Evolutionary conservation across 2,329 filamentous ascomycete species (phyloP), one percentile per base, ranked within the genome.

Genomic region (Fusarium armeniacum): DNA sequence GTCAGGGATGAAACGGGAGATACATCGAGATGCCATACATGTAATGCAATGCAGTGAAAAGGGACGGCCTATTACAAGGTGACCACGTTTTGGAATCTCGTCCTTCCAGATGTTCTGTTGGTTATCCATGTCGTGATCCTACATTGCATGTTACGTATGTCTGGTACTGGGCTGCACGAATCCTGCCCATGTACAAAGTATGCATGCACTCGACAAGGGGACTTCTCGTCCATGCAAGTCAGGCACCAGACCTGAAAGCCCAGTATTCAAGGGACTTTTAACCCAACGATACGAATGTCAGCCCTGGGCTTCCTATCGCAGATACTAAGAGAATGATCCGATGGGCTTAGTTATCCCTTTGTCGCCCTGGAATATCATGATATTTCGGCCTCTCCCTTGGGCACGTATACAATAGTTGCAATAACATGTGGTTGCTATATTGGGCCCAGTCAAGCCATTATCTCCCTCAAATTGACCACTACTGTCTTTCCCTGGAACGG

Each of bases 191-290:
- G 33, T 36, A n/a, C 28, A 9, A 15, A 20, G n/a, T 18, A 46
- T 62, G 67, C 67, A 70, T 59, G 50, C 57, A 58, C 45, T 69
- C 55, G 56, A 54, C 66, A 67, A 69, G 66, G 49, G 65, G 55
- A 58, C 54, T 58, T 58, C 47, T 62, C 49, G 53, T 35, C 58
- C 45, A 68, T 64, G 62, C 53, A 68, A 59, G 58, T 53, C 67
- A 62, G 52, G 59, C 53, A 62, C 58, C 44, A 41, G 35, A 51
- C 49, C 49, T n/a, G 35, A 51, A 28, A 70, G 60, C 57, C 33
- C 15, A 58, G 45, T 61, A 26, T 54, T 20, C 30, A 58, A 44
- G 56, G 67, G 54, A 56, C n/a, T 54, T 58, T 45, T 47, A 26
- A 55, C 58, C 38, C 46, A 68, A 40, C 45, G 35, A 41, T 35